Evolutionary conservation across 2,329 filamentous ascomycete species (phyloP), one percentile per base, ranked within the genome.

Genomic region (Zalaria sp.): DNA sequence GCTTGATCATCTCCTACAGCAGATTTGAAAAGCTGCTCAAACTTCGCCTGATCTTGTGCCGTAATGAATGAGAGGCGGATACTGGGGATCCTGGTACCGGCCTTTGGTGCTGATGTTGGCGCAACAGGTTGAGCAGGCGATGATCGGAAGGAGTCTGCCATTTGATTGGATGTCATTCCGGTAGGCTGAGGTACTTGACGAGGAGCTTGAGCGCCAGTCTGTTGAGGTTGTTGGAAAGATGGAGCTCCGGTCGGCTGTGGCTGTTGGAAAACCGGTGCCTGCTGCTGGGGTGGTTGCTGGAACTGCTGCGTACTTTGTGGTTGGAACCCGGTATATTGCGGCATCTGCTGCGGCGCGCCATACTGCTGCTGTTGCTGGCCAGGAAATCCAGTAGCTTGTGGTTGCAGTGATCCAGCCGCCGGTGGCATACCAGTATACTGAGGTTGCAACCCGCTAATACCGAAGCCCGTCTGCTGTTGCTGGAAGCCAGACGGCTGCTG

Each of bases 51-150:
- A 58, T 98, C 91, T 55, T 82, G 78, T 26, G 85, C 88, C 3
- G 89, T 95, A 56, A 98, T 94, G 61, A 98, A 98, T 3, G 88
- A 94, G 46, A 98, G 67, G 39, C 91, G 76, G 50, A 96, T 93
- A 58, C 83, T 96, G 27, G 91, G 91, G 43, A 98, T 95, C 66
- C 83, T 91, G 52, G 75, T 79, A 8, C 72, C 65, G 53, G 76
- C 78, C 5, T 81, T 72, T 49, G 81, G 77, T 53, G 81, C 73
- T 8, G 77, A 65, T 7, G 77, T 70, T 9, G 77, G 65, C 6
- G 77, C 64, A 27, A 74, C 67, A 25, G 69, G 62, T 6, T 76
- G 70, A n/a, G 76, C 65, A 8, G 77, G 64, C 29, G 74, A 68
- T 43, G 56, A 57, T 45, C 69, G 64, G 59, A 81, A 81, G 5